Evolutionary conservation across 306 rosid genomes (phyloP), one percentile per base, ranked within the genome.

Genomic region (Cucurbita argyrosperma): DNA sequence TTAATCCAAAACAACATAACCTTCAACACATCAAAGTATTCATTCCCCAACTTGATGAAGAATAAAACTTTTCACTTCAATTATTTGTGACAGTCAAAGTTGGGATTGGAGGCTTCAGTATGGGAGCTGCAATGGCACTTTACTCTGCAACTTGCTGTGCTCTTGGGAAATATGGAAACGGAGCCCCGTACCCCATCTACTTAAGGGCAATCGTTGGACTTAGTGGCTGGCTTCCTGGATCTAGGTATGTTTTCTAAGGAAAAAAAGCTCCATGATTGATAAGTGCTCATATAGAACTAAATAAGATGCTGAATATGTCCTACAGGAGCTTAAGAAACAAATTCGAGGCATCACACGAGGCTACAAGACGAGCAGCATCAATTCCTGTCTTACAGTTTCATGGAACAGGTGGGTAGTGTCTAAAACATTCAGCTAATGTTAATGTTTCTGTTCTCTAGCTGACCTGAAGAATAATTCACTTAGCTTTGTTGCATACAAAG

Each of bases 141-240:
- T 90, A 95, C 81, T 95, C 99, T 81, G 97, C 97, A 79, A 95
- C 96, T 77, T 95, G 99, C 78, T 89, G 78, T 84, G 92, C 99
- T 23, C 77, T 82, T 76, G 99, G 99, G 47, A 90, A 88, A 83
- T 91, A 87, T 67, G 91, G 88, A 82, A 95, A 91, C 79, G 92
- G 96, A 74, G 85, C 79, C 52, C 91, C 88, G 40, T 95, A 95
- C 77, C 86, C 90, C 81, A 78, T 91, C 81, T 82, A 87, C 83
- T 80, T 95, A 80, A 87, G 87, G 84, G 91, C 96, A 74, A 80
- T 95, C 52, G 80, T 91, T 82, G 99, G 96, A 83, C 91, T 95
- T 30, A 95, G 99, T 80, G 97, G 99, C 68, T 95, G 97, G 97
- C 97, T 95, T 85, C 97, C 97, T 8, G 99, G 96, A 80, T 89